phyloP scores from a whole-genome alignment of 1,139 yeast species.

The Petasospora fabianii region DNA sequence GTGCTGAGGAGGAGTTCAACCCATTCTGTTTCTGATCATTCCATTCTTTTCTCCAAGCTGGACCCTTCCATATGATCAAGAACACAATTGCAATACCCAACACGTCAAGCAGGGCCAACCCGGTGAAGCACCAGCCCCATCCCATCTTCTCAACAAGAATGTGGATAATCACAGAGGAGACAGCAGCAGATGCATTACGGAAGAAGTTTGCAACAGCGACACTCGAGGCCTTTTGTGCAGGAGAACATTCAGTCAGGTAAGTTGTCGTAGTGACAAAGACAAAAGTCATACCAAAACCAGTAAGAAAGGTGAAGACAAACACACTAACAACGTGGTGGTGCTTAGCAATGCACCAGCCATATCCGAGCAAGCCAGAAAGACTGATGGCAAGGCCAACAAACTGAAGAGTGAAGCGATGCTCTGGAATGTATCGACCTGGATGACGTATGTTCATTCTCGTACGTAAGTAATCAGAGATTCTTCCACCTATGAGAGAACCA shows the following conservation, averaged over 20 bases:
- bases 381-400: constrained; percentile 43
- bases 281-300: constrained; percentile 59
- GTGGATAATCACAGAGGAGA: constrained; percentile 47
- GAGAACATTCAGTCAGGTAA: constrained; percentile 50
- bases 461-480: constrained; percentile 41
- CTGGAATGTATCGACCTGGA: constrained; percentile 36
- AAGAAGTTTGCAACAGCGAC: constrained; percentile 55
- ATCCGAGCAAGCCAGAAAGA: constrained; percentile 46
- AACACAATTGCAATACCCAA: constrained; percentile 12
- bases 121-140: constrained; percentile 58
- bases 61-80: constrained; percentile 11
- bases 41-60: constrained; percentile 14
- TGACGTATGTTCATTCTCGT: constrained; percentile 23
- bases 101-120: constrained; percentile 33
- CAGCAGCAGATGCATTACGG: constrained; percentile 55
- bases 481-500: constrained; percentile 52
- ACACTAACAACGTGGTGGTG: constrained; percentile 42
- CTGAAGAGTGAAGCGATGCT: constrained; percentile 45
- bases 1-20: too few species aligned
- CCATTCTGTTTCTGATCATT: constrained; percentile 6
- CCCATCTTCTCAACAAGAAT: constrained; percentile 43
- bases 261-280: constrained; percentile 56
- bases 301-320: constrained; percentile 42
- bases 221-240: constrained; percentile 50
- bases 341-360: constrained; percentile 51